Base-by-base conservation (phyloP, 2,329 filamentous ascomycete species). In the Lachnellula occidentalis region DNA sequence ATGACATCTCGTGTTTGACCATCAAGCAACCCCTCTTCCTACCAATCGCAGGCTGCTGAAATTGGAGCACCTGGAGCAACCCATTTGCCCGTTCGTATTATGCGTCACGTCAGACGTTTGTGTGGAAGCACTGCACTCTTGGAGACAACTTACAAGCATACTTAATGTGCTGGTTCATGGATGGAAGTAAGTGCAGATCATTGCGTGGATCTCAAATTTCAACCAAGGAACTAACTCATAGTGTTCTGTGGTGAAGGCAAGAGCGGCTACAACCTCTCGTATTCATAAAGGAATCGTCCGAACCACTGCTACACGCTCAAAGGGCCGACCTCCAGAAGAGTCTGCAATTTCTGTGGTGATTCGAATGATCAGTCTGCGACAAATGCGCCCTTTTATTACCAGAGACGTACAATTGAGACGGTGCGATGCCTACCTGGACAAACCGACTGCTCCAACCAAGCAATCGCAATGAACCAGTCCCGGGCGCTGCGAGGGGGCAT, bases 371-470 rank as follows among this genome's bases (percentile, higher is more conserved):
- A 37, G 39, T 54, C 45, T 50, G 58, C 48, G 51, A 52, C 41
- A 50, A 43, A 58, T 59, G 50, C 51, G 50, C 57, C 47, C 43
- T 56, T 51, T 55, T 53, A 45, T 45, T 52, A 47, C 52, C 24
- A 54, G 51, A 54, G 47, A 48, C 41, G 39, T 36, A 53, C 51
- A 41, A 54, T 51, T 51, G 45, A 62, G 55, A 64, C 58, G 53
- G 52, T 56, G 61, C 61, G 58, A 69, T 69, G 67, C 61, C 65
- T 59, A 63, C 64, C 58, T 69, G 67, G 67, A 61, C 64, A 49
- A 64, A 53, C 51, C 62, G 64, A 47, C 55, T 67, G 45, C 64
- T 67, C 45, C 60, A 61, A 51, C 60, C 66, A 15, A 64, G 55
- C 56, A 57, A 64, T 34, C 61, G 64, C 46, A 57, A 58, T 57